Base-by-base conservation (phyloP, 805 yeast genomes). In the Saturnispora serradocipensis region DNA sequence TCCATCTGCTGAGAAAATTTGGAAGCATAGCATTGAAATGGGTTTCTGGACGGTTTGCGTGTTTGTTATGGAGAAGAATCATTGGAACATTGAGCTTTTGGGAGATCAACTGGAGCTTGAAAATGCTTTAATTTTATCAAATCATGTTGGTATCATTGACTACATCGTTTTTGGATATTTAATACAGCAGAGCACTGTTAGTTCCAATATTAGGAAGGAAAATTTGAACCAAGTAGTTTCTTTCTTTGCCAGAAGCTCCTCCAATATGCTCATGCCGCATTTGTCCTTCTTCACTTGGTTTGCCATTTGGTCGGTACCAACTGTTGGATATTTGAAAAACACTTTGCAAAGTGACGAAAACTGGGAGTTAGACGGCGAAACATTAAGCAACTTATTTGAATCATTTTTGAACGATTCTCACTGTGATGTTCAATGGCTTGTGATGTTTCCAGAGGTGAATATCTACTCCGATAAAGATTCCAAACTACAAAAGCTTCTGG, bases 401-500 rank as follows among this genome's bases (percentile, higher is more conserved):
- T 59, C 63, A 20, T 59, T 74, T 20, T 30, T 71, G 4, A 58
- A 55, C 13, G 42, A 38, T 18, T 38, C 42, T 38, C 24, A 38
- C 32, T 40, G 46, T n/a, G 61, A 58, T n/a, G 71, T 51, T 5
- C 59, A 64, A 57, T 82, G 95, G 87, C 58, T 88, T 0, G 80
- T 82, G 0, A 56, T 86, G 8, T 89, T 89, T 57, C 97, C 97
- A 0, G 97, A 90, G 65, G 96, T 86, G 4, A 86, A 85, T 59
- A 77, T 85, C 7, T 76, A 78, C 64, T 77, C 82, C 0, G 70
- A 75, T 10, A 75, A 75, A 36, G 72, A 73, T 44, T 63, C 70
- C 45, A 56, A 64, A 59, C 48, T 75, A 40, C 95, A 88, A 54
- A 70, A 73, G 39, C 72, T 74, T 30, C 72, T 81, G 54, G 73